phyloP scores from a whole-genome alignment of 148 eudicot species.

The Vaccinium vitisidaea region DNA sequence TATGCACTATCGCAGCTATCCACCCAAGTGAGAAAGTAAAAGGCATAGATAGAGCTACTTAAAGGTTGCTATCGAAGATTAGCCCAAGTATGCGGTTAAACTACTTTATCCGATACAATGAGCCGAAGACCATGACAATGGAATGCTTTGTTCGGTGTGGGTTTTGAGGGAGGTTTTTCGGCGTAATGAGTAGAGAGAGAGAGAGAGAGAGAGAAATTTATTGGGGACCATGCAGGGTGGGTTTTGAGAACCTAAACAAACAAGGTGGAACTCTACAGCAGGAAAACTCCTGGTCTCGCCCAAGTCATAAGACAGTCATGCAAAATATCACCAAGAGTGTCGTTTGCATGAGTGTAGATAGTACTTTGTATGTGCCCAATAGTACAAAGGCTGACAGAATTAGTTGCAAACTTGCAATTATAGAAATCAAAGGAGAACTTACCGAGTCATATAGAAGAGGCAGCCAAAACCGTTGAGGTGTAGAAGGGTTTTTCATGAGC shows the following conservation, averaged over 20 bases:
- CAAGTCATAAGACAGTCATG: not conserved
- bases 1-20: not conserved
- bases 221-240: too few species aligned
- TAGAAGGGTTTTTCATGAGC: slow-evolving; percentile 94
- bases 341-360: not conserved
- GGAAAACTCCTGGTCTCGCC: not conserved
- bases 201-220: too few species aligned
- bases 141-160: too few species aligned
- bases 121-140: not conserved
- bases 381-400: not conserved
- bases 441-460: slow-evolving; percentile 91
- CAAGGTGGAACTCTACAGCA: not conserved
- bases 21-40: not conserved
- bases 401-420: not conserved
- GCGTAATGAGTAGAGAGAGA: too few species aligned
- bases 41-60: not conserved
- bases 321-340: not conserved
- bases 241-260: too few species aligned
- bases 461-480: slow-evolving; percentile 93
- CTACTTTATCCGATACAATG: not conserved
- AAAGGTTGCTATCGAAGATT: not conserved
- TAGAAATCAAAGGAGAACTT: slow-evolving; percentile 20
- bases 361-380: not conserved
- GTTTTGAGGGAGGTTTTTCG: too few species aligned
- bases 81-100: not conserved